Base-by-base conservation (phyloP, 805 yeast genomes). In the Yamadazyma paraphyllophila region DNA sequence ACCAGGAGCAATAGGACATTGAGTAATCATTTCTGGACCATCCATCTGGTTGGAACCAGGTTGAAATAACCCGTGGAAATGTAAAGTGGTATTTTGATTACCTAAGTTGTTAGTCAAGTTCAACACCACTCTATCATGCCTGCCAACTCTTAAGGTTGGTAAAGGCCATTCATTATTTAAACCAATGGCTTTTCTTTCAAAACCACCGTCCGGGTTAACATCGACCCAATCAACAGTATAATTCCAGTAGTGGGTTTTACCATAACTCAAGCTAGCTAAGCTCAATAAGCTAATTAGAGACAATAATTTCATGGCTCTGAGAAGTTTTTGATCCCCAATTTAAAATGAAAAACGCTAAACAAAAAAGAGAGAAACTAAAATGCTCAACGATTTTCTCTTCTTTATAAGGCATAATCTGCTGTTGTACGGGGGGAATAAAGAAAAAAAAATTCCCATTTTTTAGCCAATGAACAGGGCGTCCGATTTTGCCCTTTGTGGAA, bases 11-110 rank as follows among this genome's bases (percentile, higher is more conserved):
- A 89, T 83, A 25, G 96, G 96, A 76, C 98, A 94, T 68, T 92
- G 97, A 30, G 88, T 81, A 38, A 92, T 74, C 79, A 80, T 73
- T 57, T 85, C 86, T 12, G 96, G 95, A 48, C 99, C 99, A 65
- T 92, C 99, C 92, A 86, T 85, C 60, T 77, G 83, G 56, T 63
- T 73, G 12, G 91, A 67, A 24, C 85, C 87, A 53, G 82, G 76
- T 70, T 83, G 88, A 81, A 86, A 94, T 61, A 94, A 61, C 46
- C 99, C 99, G 68, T 92, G 99, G 82, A 89, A 88, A 69, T 94
- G 99, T 58, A 92, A 65, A 6, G 92, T 69, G 34, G 96, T 87
- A 59, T 80, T 83, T 42, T 78, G 73, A 59, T 80, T 79, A 17
- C 62, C 72, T 45, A 91, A 78, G 26, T 88, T 89, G 61, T 94